phyloP scores from a whole-genome alignment of 768 basidiomycete genomes.

The Mycena filopes region DNA sequence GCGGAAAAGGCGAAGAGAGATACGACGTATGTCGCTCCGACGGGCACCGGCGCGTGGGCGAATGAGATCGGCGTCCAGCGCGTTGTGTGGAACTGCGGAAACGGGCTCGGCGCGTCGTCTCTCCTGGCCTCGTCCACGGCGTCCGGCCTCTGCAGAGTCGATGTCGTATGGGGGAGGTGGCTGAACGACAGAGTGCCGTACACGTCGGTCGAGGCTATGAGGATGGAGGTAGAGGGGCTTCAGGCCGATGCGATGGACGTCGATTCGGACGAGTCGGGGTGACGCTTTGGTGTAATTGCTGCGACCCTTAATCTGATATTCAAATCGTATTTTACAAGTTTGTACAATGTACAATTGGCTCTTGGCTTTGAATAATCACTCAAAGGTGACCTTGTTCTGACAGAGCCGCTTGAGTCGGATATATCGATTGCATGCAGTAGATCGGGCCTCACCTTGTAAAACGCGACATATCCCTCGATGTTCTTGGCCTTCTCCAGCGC shows the following conservation, averaged over 20 bases:
- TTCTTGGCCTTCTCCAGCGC: constrained; percentile 65
- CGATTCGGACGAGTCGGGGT: constrained; percentile 50
- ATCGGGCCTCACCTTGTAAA: constrained; percentile 83
- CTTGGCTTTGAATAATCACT: constrained; percentile 23
- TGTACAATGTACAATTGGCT: constrained; percentile 25
- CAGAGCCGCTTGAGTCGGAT: constrained; percentile 6
- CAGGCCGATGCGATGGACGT: constrained; percentile 50
- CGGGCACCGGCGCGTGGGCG: constrained; percentile 79
- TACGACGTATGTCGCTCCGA: constrained; percentile 39
- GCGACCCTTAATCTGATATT: background rate
- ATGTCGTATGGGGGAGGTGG: constrained; percentile 84
- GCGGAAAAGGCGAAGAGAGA: constrained; percentile 47
- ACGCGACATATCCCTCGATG: constrained; percentile 77
- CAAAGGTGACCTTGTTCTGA: constrained; percentile 53
- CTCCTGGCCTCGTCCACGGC: constrained; percentile 84
- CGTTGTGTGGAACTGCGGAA: constrained; percentile 83
- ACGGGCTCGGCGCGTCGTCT: constrained; percentile 67
- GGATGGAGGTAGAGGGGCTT: constrained; percentile 64
- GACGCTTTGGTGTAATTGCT: background rate
- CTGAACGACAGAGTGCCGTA: constrained; percentile 74
- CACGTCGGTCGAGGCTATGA: constrained; percentile 66
- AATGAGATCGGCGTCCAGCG: constrained; percentile 81
- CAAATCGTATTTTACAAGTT: background rate
- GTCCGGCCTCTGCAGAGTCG: constrained; percentile 87
- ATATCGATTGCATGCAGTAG: background rate